phyloP scores from a whole-genome alignment of 352 stramenopile species.

The Sclerospora graminicola region DNA sequence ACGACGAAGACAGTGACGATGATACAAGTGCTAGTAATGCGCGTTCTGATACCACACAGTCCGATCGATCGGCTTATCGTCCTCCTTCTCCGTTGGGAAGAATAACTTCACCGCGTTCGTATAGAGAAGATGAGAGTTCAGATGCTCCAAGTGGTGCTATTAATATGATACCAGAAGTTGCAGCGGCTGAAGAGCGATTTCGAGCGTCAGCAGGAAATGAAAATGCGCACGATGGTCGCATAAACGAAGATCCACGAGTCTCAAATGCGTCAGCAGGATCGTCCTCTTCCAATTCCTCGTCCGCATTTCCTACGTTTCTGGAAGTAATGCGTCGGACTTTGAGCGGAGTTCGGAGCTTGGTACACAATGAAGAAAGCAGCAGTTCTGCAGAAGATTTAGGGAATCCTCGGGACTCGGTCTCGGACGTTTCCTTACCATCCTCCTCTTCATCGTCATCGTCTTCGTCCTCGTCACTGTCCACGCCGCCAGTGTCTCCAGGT shows the following conservation, averaged over 20 bases:
- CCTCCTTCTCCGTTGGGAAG: constrained; percentile 14
- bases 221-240: constrained; percentile 1
- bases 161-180: constrained; percentile 55
- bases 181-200: constrained; percentile 35
- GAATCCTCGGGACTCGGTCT: constrained; percentile 6
- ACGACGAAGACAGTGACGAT: constrained; percentile 20
- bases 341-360: constrained; percentile 29
- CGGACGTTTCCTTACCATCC: constrained; percentile 16
- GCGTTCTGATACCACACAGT: constrained; percentile 8
- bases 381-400: constrained; percentile 3
- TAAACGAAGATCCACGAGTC: constrained; percentile 5
- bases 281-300: constrained; percentile 19
- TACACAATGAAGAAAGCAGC: constrained; percentile 13
- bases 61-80: constrained; percentile 6
- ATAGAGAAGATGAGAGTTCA: constrained; percentile 7
- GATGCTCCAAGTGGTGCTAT: constrained; percentile 8
- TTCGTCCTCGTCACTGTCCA: constrained; percentile 13
- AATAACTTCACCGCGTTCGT: constrained; percentile 18
- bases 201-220: constrained; percentile 5
- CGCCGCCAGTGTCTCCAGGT: constrained; percentile 6
- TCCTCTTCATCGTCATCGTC: constrained; percentile 13
- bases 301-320: constrained; percentile 32
- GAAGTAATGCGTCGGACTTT: constrained; percentile 42
- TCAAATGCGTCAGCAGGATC: constrained; percentile 21
- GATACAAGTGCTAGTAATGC: constrained; percentile 14